These are phyloP conservation scores for Coemansia furcata DNA, from an alignment of 192 early-diverging fungal genomes.

Conservation along the genomic window DNA sequence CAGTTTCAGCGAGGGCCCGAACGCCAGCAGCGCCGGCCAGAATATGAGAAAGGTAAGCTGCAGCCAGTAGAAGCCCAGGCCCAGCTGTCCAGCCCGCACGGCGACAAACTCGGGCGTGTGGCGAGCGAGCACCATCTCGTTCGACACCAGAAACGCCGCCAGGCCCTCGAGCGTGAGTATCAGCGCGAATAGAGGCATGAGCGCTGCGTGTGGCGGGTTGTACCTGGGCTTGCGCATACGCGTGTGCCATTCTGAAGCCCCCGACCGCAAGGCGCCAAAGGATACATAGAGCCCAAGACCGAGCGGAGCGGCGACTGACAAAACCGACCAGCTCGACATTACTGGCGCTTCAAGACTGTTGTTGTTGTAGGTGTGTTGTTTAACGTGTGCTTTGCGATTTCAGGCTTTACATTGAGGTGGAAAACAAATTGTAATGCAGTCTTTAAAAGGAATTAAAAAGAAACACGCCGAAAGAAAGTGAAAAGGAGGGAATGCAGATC, in stretches of 20 bases:
- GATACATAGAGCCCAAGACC: constrained; percentile 28
- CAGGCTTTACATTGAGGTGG: neutral
- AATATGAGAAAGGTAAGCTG: constrained; percentile 38
- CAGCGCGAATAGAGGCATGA: constrained; percentile 28
- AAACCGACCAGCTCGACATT: constrained; percentile 45
- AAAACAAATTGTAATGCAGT: constrained; percentile 6
- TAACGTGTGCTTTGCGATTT: neutral
- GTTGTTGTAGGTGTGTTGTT: neutral
- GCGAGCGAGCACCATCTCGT: constrained; percentile 31
- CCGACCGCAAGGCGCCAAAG: constrained; percentile 19
- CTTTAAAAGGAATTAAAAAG: neutral
- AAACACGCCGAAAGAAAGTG: neutral
- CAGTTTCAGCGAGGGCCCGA: constrained; percentile 27
- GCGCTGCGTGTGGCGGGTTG: constrained; percentile 24
- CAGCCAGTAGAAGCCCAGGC: constrained; percentile 49
- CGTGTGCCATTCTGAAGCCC: constrained; percentile 31
- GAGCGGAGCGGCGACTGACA: constrained; percentile 38
- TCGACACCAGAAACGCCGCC: constrained; percentile 29
- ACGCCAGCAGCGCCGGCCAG: constrained; percentile 41
- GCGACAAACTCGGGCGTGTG: constrained; percentile 27
- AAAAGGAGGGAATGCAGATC: neutral
- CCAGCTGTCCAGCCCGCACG: constrained; percentile 33
- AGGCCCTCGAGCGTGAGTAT: constrained; percentile 35
- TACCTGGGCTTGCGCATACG: constrained; percentile 42
- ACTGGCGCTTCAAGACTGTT: neutral